Evolutionary conservation across 2,329 filamentous ascomycete species (phyloP), one percentile per base, ranked within the genome.

Genomic region (Davidsoniella eucalypti): DNA sequence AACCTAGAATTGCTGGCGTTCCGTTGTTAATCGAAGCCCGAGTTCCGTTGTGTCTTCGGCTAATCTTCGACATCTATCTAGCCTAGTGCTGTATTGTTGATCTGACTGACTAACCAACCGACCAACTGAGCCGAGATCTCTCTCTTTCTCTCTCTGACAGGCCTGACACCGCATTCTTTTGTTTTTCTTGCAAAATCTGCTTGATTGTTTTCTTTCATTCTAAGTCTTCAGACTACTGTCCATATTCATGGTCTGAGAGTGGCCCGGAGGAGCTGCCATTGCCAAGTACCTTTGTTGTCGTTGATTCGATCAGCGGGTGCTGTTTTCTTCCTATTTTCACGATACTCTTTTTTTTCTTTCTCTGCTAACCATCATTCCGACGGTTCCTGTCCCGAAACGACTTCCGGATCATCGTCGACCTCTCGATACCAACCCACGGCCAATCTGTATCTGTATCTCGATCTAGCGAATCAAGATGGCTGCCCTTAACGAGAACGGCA

Each of bases 391-490:
- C 37, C 45, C 44, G n/a, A 36, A 26, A 26, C 26, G 10, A 12
- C 25, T 23, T 29, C 26, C 25, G 29, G 21, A 37, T 44, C 44
- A 43, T 21, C 29, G 33, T 50, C 26, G 25, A 50, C 39, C 44
- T 50, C 39, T 43, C 33, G 29, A 29, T 49, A 26, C 21, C 36
- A 37, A 25, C 38, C 16, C 14, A 18, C 18, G 36, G 25, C 36
- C 44, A 39, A 40, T 44, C 33, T 41, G 44, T 21, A 39, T 21
- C 48, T 44, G 5, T 5, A 23, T 23, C 21, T 23, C 3, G 21
- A 16, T 53, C 33, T 45, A 36, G 51, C 47, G 48, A 50, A 21
- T 39, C 36, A 50, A 50, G 12, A 53, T 53, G 51, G 40, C 47
- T 29, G 39, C 47, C 38, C 37, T 44, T 14, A 29, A 38, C 10